phyloP scores from a whole-genome alignment of 2,329 filamentous ascomycete genomes.

The Amauroascus niger region DNA sequence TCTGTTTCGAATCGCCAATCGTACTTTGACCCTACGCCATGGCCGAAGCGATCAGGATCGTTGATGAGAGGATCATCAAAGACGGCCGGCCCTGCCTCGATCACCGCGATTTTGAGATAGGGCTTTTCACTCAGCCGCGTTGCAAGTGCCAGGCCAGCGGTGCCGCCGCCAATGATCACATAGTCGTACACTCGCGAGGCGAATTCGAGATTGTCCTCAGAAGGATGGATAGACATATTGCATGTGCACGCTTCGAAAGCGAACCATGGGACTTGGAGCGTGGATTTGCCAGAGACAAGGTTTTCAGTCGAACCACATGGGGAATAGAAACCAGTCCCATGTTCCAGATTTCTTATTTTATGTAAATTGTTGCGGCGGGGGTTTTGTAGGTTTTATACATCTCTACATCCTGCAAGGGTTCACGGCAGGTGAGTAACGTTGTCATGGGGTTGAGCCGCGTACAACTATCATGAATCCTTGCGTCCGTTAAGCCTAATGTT shows the following conservation, averaged over 20 bases:
- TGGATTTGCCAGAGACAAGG: neutral
- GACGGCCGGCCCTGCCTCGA: conserved; percentile 38
- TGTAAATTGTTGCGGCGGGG: too few relatives aligned
- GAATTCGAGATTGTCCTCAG: neutral
- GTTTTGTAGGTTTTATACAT: too few relatives aligned
- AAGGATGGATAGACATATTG: neutral
- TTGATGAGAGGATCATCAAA: conserved; percentile 23
- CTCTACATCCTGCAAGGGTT: too few relatives aligned
- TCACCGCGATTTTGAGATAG: conserved; percentile 34
- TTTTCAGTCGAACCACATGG: neutral
- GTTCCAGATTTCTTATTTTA: too few relatives aligned
- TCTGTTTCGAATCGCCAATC: conserved; percentile 29
- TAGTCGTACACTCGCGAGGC: conserved; percentile 11
- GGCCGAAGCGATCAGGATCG: conserved; percentile 19
- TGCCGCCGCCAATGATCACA: conserved; percentile 24
- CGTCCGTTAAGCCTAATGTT: too few relatives aligned
- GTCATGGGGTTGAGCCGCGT: too few relatives aligned
- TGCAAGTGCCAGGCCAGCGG: conserved; percentile 23
- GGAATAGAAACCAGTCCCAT: too few relatives aligned
- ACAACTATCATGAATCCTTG: too few relatives aligned
- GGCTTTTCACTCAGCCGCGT: conserved; percentile 35
- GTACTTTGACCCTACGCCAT: conserved; percentile 15
- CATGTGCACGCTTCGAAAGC: too few relatives aligned
- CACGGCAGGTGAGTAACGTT: too few relatives aligned
- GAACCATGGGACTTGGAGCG: too few relatives aligned